Conservation (phyloP, 2,329 filamentous ascomycete genomes). For the Ceratocystis eucalypticola region DNA sequence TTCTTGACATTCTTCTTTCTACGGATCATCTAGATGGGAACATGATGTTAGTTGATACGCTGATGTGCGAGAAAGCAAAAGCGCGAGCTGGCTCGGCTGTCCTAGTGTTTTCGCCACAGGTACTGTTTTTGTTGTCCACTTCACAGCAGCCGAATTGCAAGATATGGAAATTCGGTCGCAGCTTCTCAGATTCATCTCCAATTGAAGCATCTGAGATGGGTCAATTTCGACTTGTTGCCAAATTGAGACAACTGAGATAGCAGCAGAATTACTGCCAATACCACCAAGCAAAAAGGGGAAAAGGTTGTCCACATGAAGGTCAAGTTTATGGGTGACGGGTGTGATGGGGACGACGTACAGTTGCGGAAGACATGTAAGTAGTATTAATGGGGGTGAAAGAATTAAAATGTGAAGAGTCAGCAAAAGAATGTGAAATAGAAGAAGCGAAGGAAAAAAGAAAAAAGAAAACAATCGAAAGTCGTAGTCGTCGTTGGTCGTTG, state of each 20-base stretch:
- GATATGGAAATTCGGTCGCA: not conserved
- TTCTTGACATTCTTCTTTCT: slow-evolving; percentile 99
- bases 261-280: not conserved
- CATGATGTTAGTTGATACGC: slow-evolving; percentile 23
- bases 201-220: not conserved
- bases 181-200: too few species aligned
- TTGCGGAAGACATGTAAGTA: slow-evolving; percentile 26
- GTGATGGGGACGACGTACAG: slow-evolving; percentile 24
- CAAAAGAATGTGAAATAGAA: slow-evolving; percentile 15
- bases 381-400: slow-evolving; percentile 15
- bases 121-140: not conserved
- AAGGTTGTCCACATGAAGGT: slow-evolving; percentile 12
- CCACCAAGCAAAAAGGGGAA: not conserved
- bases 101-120: not conserved
- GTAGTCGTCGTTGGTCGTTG: slow-evolving; percentile 15
- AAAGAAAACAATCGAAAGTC: slow-evolving; percentile 10
- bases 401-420: slow-evolving; percentile 17
- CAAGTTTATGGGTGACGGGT: not conserved
- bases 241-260: not conserved
- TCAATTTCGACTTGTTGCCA: not conserved
- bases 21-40: slow-evolving; percentile 65
- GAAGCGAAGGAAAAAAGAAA: slow-evolving; percentile 5
- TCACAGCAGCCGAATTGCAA: not conserved
- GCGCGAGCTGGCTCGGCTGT: slow-evolving; percentile 6
- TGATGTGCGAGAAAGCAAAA: slow-evolving; percentile 15